Conservation (phyloP, 75 land plant genomes). For the Cryptomeria japonica region DNA sequence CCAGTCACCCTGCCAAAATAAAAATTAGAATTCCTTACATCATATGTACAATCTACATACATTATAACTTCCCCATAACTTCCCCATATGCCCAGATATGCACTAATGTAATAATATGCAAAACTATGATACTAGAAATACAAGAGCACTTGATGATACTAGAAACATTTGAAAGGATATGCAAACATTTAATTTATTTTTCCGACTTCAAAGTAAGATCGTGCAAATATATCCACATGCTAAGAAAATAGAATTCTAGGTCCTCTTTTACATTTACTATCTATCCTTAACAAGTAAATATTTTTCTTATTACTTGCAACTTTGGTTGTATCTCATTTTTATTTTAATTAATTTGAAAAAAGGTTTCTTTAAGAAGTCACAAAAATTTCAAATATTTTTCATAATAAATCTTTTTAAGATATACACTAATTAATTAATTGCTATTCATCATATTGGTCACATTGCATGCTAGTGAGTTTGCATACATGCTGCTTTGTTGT, state of each 20-base stretch:
- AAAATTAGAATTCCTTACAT: background rate
- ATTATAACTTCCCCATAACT: background rate
- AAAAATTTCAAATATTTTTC: background rate
- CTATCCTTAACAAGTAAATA: background rate
- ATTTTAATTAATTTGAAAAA: no score
- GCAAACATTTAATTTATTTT: background rate
- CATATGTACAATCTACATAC: background rate
- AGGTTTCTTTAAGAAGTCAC: no score
- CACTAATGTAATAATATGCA: background rate
- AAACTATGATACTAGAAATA: background rate
- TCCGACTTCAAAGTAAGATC: background rate
- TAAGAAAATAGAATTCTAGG: background rate
- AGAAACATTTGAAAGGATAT: background rate
- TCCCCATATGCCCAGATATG: background rate
- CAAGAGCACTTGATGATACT: background rate
- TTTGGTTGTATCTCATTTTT: background rate
- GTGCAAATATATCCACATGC: background rate
- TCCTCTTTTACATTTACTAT: background rate
- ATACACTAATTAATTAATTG: background rate
- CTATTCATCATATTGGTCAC: background rate
- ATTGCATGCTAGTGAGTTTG: background rate
- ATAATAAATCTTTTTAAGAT: background rate
- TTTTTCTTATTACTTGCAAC: background rate
- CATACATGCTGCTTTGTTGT: no score
- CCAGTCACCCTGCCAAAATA: conserved; percentile 89